A percentile compares a stretch with the other conserved stretches of the same genome.
Evolutionary conservation across 179 eudicot genomes (phyloP).

Genomic region (Vitellaria paradoxa): DNA sequence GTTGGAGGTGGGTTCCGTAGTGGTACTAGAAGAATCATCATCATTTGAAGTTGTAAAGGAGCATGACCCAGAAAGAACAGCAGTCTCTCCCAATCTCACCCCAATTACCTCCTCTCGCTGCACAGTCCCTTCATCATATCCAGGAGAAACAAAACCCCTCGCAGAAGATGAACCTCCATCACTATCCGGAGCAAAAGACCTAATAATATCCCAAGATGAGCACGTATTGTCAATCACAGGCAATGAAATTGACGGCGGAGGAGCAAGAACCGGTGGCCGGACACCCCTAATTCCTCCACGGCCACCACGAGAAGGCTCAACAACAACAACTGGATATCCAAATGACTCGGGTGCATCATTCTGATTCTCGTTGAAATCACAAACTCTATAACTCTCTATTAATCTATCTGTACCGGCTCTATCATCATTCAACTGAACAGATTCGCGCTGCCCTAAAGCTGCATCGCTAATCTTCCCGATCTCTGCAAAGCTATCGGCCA

Average conservation of each 20-base stretch:
- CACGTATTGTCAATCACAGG: conserved; percentile 36
- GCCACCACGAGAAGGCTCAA: background rate
- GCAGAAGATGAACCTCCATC: conserved; percentile 1
- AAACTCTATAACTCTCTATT: conserved; percentile 9
- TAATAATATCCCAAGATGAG: conserved; percentile 69
- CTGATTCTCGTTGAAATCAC: background rate
- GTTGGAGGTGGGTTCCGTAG: conserved; percentile 53
- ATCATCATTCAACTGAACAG: background rate
- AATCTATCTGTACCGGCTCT: conserved; percentile 3
- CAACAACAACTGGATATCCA: background rate
- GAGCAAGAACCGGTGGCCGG: conserved; percentile 59
- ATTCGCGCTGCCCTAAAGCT: background rate
- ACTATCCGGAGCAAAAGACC: conserved; percentile 51
- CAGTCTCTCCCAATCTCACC: conserved; percentile 12
- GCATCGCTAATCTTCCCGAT: conserved; percentile 7
- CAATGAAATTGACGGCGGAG: conserved; percentile 60
- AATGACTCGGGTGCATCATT: background rate
- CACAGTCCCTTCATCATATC: conserved; percentile 14
- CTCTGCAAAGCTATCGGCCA: conserved; percentile 5
- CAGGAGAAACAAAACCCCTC: conserved; percentile 10
- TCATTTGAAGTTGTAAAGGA: conserved; percentile 47
- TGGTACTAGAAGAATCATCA: conserved; percentile 74
- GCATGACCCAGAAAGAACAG: conserved; percentile 18
- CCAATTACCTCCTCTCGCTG: conserved; percentile 6
- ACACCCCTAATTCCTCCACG: conserved; percentile 70